A percentile compares a stretch with the other conserved stretches of the same genome.
Conservation (phyloP, 2,329 filamentous ascomycete genomes). For the Sporothrix schenckii region DNA sequence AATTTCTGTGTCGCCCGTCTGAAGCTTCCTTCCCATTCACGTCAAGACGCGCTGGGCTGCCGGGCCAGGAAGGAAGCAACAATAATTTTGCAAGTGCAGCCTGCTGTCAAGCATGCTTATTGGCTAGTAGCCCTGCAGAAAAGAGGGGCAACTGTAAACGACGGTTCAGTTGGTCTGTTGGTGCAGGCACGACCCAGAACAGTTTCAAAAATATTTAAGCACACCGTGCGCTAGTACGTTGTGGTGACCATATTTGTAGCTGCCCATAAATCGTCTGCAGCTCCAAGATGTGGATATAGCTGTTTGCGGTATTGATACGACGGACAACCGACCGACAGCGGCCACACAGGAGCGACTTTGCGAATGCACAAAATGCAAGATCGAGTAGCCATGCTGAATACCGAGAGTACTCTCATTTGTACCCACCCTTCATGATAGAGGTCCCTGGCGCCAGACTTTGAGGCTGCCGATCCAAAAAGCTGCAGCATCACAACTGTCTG, state of each 20-base stretch:
- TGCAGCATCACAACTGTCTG: constrained; percentile 10
- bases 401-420: neutral
- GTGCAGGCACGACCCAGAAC: constrained; percentile 8
- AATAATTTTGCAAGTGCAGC: constrained; percentile 29
- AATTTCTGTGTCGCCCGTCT: neutral
- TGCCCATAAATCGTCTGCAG: neutral
- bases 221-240: neutral
- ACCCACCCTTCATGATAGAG: constrained; percentile 5
- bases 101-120: constrained; percentile 12
- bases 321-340: neutral
- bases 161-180: neutral
- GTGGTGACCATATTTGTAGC: constrained; percentile 1
- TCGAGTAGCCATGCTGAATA: constrained; percentile 17
- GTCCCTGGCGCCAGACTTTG: neutral
- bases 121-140: constrained; percentile 25
- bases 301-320: constrained; percentile 5
- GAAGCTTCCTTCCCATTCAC: constrained; percentile 28
- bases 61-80: constrained; percentile 27
- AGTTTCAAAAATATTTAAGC: neutral
- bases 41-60: constrained; percentile 30
- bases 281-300: constrained; percentile 10
- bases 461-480: neutral
- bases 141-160: constrained; percentile 13
- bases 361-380: neutral
- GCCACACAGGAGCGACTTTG: neutral